Conservation (phyloP, 169 alveolate genomes). For the Eimeria zaria region DNA sequence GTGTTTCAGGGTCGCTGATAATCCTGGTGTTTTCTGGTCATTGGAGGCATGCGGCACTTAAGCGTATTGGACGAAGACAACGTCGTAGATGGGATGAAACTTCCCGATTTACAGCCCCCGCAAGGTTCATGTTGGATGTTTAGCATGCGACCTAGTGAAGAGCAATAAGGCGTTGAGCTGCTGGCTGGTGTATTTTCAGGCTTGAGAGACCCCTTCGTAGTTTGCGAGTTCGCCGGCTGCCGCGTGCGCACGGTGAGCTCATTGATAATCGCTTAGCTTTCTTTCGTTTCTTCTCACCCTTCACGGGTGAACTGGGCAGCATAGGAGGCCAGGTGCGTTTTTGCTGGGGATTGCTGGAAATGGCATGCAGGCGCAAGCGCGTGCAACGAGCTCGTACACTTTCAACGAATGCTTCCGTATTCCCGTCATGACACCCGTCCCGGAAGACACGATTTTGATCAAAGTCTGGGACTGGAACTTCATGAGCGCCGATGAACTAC, state of each 20-base stretch:
- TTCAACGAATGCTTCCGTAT: conserved; percentile 95
- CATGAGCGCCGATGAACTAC: conserved; percentile 84
- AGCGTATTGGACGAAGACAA: neutral
- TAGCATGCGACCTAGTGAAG: neutral
- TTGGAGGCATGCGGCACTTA: neutral
- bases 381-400: conserved; percentile 91
- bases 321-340: conserved; percentile 76
- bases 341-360: neutral
- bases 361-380: conserved; percentile 85
- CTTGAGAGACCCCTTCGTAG: conserved; percentile 91
- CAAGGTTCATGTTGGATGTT: neutral
- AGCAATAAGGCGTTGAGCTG: neutral
- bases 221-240: conserved; percentile 95
- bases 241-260: conserved; percentile 90
- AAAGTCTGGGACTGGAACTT: conserved; percentile 94
- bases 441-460: conserved; percentile 94
- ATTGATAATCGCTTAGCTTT: neutral
- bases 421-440: conserved; percentile 94
- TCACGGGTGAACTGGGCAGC: conserved; percentile 32
- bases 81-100: neutral
- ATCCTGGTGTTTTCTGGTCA: neutral
- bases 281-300: neutral
- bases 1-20: neutral
- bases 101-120: neutral
- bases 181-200: conserved; percentile 82